phyloP scores from a whole-genome alignment of 257 asterid genomes.

The Craterostigma plantagineum region DNA sequence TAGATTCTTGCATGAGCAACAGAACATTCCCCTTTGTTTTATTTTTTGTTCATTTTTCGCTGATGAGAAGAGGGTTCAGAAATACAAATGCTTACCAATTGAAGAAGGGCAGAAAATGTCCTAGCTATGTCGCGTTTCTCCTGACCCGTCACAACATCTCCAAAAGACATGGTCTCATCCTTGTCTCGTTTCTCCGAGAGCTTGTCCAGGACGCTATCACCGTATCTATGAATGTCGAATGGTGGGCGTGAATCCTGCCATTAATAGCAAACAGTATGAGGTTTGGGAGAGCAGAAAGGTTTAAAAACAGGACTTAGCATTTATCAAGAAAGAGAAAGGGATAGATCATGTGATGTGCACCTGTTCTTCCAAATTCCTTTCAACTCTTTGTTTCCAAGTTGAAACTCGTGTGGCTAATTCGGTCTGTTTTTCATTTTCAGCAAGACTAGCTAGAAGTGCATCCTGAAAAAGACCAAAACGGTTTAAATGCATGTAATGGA shows the following conservation, averaged over 20 bases:
- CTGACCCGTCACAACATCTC: constrained; percentile 63
- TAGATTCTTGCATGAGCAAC: neutral
- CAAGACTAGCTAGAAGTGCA: constrained; percentile 60
- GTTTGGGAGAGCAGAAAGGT: no score
- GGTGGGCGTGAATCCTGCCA: constrained; percentile 71
- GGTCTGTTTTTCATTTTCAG: constrained; percentile 70
- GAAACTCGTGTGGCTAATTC: constrained; percentile 84
- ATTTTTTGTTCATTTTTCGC: no score
- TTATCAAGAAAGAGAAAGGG: constrained; percentile 6
- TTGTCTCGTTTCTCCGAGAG: constrained; percentile 24
- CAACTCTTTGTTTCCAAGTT: constrained; percentile 86
- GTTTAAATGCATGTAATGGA: no score
- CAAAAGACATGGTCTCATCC: constrained; percentile 28
- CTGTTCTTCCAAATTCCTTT: constrained; percentile 68
- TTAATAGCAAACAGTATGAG: constrained; percentile 11
- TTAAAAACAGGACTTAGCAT: constrained; percentile 2
- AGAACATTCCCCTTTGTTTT: neutral
- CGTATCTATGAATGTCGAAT: constrained; percentile 82
- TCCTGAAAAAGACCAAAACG: constrained; percentile 16
- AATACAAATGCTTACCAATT: constrained; percentile 40
- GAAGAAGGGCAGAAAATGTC: constrained; percentile 90
- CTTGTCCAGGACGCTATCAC: constrained; percentile 53
- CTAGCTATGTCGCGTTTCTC: constrained; percentile 85
- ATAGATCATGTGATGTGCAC: constrained; percentile 17
- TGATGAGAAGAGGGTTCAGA: no score